Conservation (phyloP, 2,329 filamentous ascomycete genomes). For the Hirsutella minnesotensis region DNA sequence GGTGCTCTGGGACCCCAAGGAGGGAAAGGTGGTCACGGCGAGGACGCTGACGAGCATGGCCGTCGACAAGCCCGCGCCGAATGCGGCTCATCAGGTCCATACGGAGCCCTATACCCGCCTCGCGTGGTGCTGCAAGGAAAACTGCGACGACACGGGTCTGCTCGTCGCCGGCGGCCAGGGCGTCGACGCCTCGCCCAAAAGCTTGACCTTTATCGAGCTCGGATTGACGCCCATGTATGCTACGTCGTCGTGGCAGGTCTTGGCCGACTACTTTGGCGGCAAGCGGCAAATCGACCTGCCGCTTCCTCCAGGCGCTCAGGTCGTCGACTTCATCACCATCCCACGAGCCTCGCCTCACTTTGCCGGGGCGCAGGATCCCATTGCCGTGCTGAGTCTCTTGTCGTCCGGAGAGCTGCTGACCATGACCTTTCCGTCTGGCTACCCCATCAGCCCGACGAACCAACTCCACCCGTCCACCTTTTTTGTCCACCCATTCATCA, state of each 20-base stretch:
- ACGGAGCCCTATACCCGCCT: slow-evolving; percentile 70
- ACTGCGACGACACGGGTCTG: slow-evolving; percentile 85
- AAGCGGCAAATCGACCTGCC: slow-evolving; percentile 61
- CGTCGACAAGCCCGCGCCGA: slow-evolving; percentile 53
- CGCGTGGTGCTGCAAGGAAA: slow-evolving; percentile 87
- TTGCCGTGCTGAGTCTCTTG: slow-evolving; percentile 69
- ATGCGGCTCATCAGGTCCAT: slow-evolving; percentile 39
- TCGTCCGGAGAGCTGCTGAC: slow-evolving; percentile 83
- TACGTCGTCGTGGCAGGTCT: slow-evolving; percentile 78
- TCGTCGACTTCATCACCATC: slow-evolving; percentile 71
- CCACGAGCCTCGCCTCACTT: slow-evolving; percentile 79
- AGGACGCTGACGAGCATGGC: slow-evolving; percentile 65
- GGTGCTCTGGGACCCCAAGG: slow-evolving; percentile 89
- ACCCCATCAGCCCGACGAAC: slow-evolving; percentile 84
- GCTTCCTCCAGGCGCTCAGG: slow-evolving; percentile 65
- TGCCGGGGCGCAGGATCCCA: slow-evolving; percentile 77
- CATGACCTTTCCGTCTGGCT: slow-evolving; percentile 82
- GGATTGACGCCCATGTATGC: slow-evolving; percentile 82
- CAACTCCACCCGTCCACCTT: slow-evolving; percentile 80
- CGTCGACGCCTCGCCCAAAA: slow-evolving; percentile 55
- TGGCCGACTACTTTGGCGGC: slow-evolving; percentile 69
- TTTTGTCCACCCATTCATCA: slow-evolving; percentile 83
- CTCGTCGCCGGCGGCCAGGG: slow-evolving; percentile 73
- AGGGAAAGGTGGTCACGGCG: slow-evolving; percentile 73
- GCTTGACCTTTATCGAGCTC: slow-evolving; percentile 80